Evolutionary conservation across 2,329 filamentous ascomycete genomes (phyloP).

Genomic region (Bisporella sp.): DNA sequence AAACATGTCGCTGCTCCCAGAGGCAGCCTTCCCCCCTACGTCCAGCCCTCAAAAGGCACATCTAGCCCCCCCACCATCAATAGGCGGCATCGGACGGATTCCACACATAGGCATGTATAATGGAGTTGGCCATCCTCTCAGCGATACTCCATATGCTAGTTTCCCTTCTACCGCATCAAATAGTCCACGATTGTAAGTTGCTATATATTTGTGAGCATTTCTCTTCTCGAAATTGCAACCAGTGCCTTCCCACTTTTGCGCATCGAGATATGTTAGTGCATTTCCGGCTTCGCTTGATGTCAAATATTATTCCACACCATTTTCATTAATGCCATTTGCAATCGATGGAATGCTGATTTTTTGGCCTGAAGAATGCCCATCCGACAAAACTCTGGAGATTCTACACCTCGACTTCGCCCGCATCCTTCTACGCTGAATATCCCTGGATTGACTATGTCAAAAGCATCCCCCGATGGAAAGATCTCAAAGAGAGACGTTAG

Average conservation of each 20-base stretch:
- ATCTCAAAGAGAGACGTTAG: conserved; percentile 93
- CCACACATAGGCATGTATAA: conserved; percentile 1
- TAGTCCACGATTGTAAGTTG: conserved; percentile 26
- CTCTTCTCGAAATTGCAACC: too few relatives aligned
- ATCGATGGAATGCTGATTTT: conserved; percentile 1
- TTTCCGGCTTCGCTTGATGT: neutral
- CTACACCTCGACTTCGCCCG: conserved; percentile 69
- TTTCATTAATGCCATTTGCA: too few relatives aligned
- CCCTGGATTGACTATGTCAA: conserved; percentile 89
- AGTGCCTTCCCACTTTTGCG: too few relatives aligned
- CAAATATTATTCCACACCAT: neutral
- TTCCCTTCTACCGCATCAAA: conserved; percentile 23
- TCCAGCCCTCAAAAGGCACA: too few relatives aligned
- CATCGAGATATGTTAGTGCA: too few relatives aligned
- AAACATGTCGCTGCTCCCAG: too few relatives aligned
- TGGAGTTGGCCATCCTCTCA: conserved; percentile 11
- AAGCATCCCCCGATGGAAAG: conserved; percentile 89
- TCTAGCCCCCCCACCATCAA: too few relatives aligned
- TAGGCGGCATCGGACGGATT: too few relatives aligned
- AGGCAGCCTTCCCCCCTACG: too few relatives aligned
- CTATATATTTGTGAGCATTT: too few relatives aligned
- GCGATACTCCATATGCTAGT: conserved; percentile 18
- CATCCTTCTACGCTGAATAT: conserved; percentile 96
- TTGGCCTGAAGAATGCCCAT: conserved; percentile 48
- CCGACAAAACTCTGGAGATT: conserved; percentile 66